These are phyloP conservation scores for Isoetes taiwanensis DNA, from an alignment of 75 land plant genomes.

Conservation along the genomic window DNA sequence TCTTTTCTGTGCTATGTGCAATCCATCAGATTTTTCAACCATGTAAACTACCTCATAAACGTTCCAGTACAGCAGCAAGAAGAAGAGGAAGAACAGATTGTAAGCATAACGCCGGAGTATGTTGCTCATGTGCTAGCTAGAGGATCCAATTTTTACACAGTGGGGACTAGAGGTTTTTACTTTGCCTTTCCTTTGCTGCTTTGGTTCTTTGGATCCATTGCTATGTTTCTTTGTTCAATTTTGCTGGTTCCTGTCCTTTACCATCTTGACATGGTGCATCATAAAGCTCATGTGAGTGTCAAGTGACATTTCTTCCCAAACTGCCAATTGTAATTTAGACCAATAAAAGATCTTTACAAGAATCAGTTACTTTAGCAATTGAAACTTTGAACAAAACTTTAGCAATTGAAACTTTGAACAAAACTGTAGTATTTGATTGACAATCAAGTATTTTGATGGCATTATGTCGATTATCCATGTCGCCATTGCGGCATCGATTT, in stretches of 20 bases:
- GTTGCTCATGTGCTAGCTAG: slow-evolving; percentile 33
- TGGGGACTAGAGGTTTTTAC: slow-evolving; percentile 48
- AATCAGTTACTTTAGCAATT: no score
- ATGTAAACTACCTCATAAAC: slow-evolving; percentile 59
- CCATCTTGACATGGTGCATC: slow-evolving; percentile 38
- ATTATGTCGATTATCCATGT: no score
- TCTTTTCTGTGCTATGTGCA: slow-evolving; percentile 59
- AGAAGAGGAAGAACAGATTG: neutral
- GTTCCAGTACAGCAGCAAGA: slow-evolving; percentile 10
- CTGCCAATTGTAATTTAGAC: no score
- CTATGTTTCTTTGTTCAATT: slow-evolving; percentile 38
- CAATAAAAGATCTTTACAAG: no score
- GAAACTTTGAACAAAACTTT: no score
- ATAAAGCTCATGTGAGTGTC: no score
- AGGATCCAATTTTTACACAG: slow-evolving; percentile 51
- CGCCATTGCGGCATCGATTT: no score
- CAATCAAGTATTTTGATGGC: no score
- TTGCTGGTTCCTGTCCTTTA: slow-evolving; percentile 33
- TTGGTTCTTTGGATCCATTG: slow-evolving; percentile 75
- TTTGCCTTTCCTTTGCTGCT: slow-evolving; percentile 47
- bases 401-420: no score
- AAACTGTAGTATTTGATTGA: no score
- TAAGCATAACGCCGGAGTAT: slow-evolving; percentile 18
- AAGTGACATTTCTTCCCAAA: no score
- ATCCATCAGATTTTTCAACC: slow-evolving; percentile 39